A percentile compares a stretch with the other conserved stretches of the same genome.
phyloP scores from a whole-genome alignment of 192 early-diverging fungal genomes.

The Entophlyctis helioformis region DNA sequence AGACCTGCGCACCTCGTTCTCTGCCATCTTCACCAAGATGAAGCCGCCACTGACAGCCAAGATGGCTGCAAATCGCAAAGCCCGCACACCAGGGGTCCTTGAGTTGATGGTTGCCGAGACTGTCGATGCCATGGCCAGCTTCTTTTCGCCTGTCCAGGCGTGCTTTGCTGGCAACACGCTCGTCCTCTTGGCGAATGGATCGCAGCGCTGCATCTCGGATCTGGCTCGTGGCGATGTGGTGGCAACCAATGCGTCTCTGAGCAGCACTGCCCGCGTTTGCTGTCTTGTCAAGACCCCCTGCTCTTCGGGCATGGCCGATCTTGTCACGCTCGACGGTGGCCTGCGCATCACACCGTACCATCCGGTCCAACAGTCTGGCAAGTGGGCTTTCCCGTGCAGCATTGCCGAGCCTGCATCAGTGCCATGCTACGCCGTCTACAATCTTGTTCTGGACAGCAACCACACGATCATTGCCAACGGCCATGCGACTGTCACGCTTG shows the following conservation, averaged over 20 bases:
- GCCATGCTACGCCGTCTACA: constrained; percentile 3
- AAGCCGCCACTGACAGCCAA: not conserved
- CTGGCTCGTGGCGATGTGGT: constrained; percentile 10
- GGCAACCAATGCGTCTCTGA: too few relatives aligned
- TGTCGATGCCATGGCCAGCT: not conserved
- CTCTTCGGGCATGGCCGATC: not conserved
- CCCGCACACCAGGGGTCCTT: not conserved
- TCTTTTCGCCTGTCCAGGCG: not conserved
- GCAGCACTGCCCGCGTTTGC: not conserved
- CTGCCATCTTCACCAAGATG: not conserved
- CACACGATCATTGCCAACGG: constrained; percentile 8
- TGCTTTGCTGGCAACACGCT: constrained; percentile 10
- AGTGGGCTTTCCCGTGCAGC: constrained; percentile 10
- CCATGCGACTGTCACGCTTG: constrained; percentile 10
- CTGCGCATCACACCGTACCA: constrained; percentile 19
- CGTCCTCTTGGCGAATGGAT: constrained; percentile 4
- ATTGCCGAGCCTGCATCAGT: not conserved
- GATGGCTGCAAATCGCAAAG: not conserved
- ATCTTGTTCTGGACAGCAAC: constrained; percentile 1
- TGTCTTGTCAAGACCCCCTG: constrained; percentile 5
- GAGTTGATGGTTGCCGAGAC: not conserved
- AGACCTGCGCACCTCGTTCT: constrained; percentile 6
- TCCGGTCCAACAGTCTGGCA: constrained; percentile 2
- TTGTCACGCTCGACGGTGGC: not conserved
- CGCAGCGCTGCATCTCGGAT: constrained; percentile 1